phyloP scores from a whole-genome alignment of 345 rosid genomes.

The Reutealis trisperma region DNA sequence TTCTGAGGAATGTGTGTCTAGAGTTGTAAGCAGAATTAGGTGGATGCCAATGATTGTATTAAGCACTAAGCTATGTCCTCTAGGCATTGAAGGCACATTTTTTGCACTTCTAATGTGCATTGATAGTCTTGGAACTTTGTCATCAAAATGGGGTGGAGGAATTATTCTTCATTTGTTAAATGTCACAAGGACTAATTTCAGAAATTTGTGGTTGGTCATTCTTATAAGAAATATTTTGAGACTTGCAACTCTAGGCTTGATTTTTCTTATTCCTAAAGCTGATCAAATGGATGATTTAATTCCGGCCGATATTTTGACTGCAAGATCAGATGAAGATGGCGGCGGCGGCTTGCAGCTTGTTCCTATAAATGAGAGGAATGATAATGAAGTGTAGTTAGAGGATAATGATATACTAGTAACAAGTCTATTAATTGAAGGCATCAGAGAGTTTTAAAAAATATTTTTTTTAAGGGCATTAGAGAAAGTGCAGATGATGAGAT shows the following conservation, averaged over 20 bases:
- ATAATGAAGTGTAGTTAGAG: background rate
- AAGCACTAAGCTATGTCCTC: conserved; percentile 73
- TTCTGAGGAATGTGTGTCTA: conserved; percentile 61
- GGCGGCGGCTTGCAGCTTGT: conserved; percentile 47
- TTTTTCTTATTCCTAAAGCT: conserved; percentile 62
- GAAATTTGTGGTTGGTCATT: conserved; percentile 64
- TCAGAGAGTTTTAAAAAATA: no score
- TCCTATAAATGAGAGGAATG: conserved; percentile 10
- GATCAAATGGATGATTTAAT: conserved; percentile 52
- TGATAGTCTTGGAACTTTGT: conserved; percentile 61
- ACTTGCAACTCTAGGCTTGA: conserved; percentile 55
- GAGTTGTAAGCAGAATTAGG: conserved; percentile 54
- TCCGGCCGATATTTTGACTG: conserved; percentile 34
- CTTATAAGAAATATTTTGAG: conserved; percentile 60
- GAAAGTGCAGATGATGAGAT: no score
- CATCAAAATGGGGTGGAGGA: conserved; percentile 75
- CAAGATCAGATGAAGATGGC: background rate
- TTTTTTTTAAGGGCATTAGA: no score
- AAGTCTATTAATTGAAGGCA: no score
- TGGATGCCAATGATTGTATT: conserved; percentile 85
- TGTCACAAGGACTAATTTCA: conserved; percentile 63
- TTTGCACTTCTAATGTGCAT: conserved; percentile 80
- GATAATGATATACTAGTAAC: no score
- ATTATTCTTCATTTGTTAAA: conserved; percentile 53
- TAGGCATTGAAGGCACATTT: conserved; percentile 80